Evolutionary conservation across 2,329 filamentous ascomycete genomes (phyloP).

Genomic region (Epichloe sibirici): DNA sequence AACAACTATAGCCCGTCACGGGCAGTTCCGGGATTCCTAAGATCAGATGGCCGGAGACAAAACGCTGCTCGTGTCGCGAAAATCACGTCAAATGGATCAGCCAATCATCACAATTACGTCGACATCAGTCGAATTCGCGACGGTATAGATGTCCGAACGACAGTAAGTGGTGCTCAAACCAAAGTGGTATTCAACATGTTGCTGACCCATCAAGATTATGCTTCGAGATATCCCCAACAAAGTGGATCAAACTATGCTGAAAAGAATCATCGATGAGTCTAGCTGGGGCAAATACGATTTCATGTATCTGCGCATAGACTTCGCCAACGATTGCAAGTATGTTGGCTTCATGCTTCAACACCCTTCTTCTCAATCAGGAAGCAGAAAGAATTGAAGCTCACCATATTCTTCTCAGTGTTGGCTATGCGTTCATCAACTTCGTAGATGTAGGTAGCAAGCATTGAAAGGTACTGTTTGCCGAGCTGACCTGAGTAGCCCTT

Average conservation of each 20-base stretch:
- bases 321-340: slow-evolving; percentile 73
- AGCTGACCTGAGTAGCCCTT: slow-evolving; percentile 44
- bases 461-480: background rate
- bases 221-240: slow-evolving; percentile 90
- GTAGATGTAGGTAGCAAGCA: slow-evolving; percentile 48
- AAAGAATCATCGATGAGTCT: slow-evolving; percentile 65
- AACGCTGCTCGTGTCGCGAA: slow-evolving; percentile 34
- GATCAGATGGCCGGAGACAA: slow-evolving; percentile 33
- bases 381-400: slow-evolving; percentile 1
- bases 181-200: background rate
- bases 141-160: slow-evolving; percentile 63
- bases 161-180: slow-evolving; percentile 36
- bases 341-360: slow-evolving; percentile 19
- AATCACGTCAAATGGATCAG: slow-evolving; percentile 33
- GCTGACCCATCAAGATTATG: slow-evolving; percentile 56
- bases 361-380: background rate
- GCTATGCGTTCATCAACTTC: slow-evolving; percentile 97
- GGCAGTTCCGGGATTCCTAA: slow-evolving; percentile 19
- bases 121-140: slow-evolving; percentile 47
- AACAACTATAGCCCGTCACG: slow-evolving; percentile 30
- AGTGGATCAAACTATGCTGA: slow-evolving; percentile 65
- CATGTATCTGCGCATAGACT: slow-evolving; percentile 86
- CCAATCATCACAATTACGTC: slow-evolving; percentile 48
- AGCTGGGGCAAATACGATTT: slow-evolving; percentile 84
- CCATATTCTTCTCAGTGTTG: slow-evolving; percentile 49